Percentiles rank a stretch among this genome's conserved stretches.
These are phyloP conservation scores for Castanospermum australe DNA, from an alignment of 306 rosid genomes.

Conservation along the genomic window DNA sequence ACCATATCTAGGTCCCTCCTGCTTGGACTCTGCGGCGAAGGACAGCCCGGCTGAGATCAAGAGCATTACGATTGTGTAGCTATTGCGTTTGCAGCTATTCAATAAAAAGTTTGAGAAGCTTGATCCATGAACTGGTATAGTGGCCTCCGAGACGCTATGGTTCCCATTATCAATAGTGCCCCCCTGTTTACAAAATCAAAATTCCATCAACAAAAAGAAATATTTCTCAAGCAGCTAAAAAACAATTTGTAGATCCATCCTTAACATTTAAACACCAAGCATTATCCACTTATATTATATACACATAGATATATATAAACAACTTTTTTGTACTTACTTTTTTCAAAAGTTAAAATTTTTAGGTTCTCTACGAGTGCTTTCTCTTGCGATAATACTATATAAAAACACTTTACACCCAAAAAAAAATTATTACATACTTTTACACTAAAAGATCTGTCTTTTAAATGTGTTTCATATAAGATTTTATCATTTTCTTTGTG, in stretches of 20 bases:
- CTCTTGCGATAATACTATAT: no score
- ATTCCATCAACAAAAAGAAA: not conserved
- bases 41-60: conserved; percentile 42
- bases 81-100: conserved; percentile 32
- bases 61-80: conserved; percentile 32
- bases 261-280: not conserved
- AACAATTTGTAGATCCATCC: not conserved
- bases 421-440: no score
- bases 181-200: conserved; percentile 13
- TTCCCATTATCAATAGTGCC: not conserved
- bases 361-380: no score
- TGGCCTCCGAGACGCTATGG: not conserved
- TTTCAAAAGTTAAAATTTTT: no score
- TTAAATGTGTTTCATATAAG: not conserved
- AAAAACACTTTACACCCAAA: no score
- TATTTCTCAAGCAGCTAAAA: not conserved
- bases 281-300: no score
- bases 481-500: not conserved
- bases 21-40: conserved; percentile 40
- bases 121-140: not conserved
- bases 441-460: no score
- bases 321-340: no score
- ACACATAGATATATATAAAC: no score
- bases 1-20: conserved; percentile 51
- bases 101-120: conserved; percentile 28